Percentiles rank a stretch among this genome's conserved stretches.
These are phyloP conservation scores for Pilatotrama ljubarskyi DNA, from an alignment of 768 basidiomycete genomes.

Conservation along the genomic window DNA sequence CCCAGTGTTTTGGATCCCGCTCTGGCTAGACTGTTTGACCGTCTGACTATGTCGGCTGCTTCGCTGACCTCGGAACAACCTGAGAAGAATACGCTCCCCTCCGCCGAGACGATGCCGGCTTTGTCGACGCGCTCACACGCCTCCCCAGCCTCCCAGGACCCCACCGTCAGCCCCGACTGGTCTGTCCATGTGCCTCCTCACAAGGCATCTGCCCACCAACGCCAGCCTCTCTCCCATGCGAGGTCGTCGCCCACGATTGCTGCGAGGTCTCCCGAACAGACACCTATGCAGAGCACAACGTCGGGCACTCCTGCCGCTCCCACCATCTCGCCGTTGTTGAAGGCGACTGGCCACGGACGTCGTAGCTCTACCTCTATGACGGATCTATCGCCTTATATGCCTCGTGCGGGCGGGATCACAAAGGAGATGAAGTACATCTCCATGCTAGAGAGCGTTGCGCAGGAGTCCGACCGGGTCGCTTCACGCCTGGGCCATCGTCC, in stretches of 20 bases:
- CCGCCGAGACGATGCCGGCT: slow-evolving; percentile 6
- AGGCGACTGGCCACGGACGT: slow-evolving; percentile 27
- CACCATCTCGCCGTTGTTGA: not conserved
- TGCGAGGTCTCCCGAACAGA: not conserved
- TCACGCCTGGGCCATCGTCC: slow-evolving; percentile 19
- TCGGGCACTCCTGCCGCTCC: not conserved
- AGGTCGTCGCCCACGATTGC: slow-evolving; percentile 5
- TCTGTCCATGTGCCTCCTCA: slow-evolving; percentile 12
- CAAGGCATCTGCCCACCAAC: not conserved
- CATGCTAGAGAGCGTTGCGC: slow-evolving; percentile 67
- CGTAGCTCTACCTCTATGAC: slow-evolving; percentile 49
- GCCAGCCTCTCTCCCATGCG: not conserved
- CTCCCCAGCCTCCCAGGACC: not conserved
- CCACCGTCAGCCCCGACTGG: slow-evolving; percentile 13
- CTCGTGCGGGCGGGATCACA: slow-evolving; percentile 53
- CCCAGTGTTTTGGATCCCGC: slow-evolving; percentile 59
- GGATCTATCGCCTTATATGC: slow-evolving; percentile 71
- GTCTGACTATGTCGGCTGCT: slow-evolving; percentile 6
- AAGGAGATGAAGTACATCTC: slow-evolving; percentile 71
- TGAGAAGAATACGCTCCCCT: not conserved
- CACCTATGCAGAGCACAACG: not conserved
- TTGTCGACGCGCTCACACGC: not conserved
- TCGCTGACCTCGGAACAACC: slow-evolving; percentile 7
- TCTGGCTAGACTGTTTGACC: slow-evolving; percentile 59
- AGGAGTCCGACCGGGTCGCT: slow-evolving; percentile 66